Evolutionary conservation across 106 monocot genomes (phyloP), one percentile per base, ranked within the genome.

Genomic region (Posidonia australis): DNA sequence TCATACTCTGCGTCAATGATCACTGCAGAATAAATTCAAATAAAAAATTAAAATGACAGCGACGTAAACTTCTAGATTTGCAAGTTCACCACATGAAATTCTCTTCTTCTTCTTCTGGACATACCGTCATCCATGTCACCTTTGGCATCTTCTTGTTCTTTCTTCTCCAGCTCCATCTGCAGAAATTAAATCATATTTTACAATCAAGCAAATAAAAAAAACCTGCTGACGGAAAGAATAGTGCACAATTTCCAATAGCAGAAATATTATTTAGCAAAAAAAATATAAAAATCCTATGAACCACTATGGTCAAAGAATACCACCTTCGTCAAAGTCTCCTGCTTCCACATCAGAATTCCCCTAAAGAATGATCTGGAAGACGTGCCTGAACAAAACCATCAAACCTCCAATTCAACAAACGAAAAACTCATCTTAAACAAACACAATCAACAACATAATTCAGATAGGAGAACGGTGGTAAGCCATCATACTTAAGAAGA

Each of bases 291-390:
- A n/a, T n/a, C n/a, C n/a, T n/a, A n/a, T n/a, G n/a, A n/a, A n/a
- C n/a, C n/a, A n/a, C n/a, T n/a, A n/a, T n/a, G n/a, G n/a, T n/a
- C n/a, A 1, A 23, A 61, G 41, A n/a, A 10, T 11, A n/a, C 19
- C 14, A 58, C 93, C 76, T 84, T 90, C 19, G 90, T 9, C 11
- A 80, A 20, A 20, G 94, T 90, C 75, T 96, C 94, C 30, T 96
- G 58, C 67, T 77, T 80, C 94, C 90, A 96, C 90, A 90, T 90
- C 66, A 72, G 71, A 51, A 90, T 75, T 17, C 82, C 94, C 54
- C 67, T 86, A 71, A 74, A 96, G 72, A 96, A 90, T 0, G 94
- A 90, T 71, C 94, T 78, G 1, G 84, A 90, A 10, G 94, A 96
- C 58, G 94, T 96, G 13, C 89, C 93, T 93, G 68, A 54, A 62